These are phyloP conservation scores for Tetrastigma voinierianum DNA, from an alignment of 164 flowering plant genomes.

Conservation along the genomic window DNA sequence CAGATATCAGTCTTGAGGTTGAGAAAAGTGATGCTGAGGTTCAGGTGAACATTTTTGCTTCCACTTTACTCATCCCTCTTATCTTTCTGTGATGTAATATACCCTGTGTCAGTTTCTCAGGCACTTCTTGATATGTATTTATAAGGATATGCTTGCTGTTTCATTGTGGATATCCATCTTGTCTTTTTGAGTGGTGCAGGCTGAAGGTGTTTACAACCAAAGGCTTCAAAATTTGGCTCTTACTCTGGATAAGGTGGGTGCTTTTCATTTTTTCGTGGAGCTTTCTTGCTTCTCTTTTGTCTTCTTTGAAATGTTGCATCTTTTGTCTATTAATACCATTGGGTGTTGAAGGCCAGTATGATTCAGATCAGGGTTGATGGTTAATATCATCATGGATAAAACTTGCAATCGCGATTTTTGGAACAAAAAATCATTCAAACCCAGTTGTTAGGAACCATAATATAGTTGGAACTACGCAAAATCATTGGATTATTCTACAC, in stretches of 20 bases:
- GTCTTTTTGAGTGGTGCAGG: constrained; percentile 43
- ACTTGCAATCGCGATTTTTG: too few species aligned
- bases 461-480: too few species aligned
- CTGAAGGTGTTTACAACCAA: constrained; percentile 98
- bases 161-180: not conserved
- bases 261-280: not conserved
- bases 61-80: constrained; percentile 1
- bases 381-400: not conserved
- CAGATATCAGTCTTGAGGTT: constrained; percentile 69
- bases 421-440: too few species aligned
- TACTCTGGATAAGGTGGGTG: constrained; percentile 83
- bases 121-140: not conserved
- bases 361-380: not conserved
- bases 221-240: constrained; percentile 97
- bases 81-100: not conserved
- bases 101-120: not conserved
- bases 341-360: not conserved
- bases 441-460: too few species aligned
- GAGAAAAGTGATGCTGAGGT: constrained; percentile 96
- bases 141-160: constrained; percentile 1
- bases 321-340: not conserved
- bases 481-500: too few species aligned
- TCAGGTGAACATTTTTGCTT: constrained; percentile 53
- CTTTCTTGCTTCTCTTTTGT: not conserved
- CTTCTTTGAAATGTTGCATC: not conserved